Conservation (phyloP, 78 protist species). For the Dictyostelium brefeldianum region DNA sequence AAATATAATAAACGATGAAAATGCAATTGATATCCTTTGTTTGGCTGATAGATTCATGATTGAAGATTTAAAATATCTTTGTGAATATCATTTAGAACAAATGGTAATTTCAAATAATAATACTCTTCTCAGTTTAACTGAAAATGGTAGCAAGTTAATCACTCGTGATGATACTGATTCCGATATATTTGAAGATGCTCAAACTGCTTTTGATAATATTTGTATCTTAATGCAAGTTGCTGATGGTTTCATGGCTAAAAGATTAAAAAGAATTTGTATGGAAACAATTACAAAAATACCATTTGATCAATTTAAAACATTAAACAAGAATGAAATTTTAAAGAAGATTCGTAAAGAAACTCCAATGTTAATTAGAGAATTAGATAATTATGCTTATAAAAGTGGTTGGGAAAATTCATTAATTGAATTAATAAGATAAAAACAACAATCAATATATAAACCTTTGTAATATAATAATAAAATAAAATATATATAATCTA, state of each 20-base stretch:
- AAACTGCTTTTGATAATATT: constrained; percentile 62
- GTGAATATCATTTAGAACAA: constrained; percentile 69
- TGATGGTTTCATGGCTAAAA: constrained; percentile 46
- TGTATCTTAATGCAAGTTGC: constrained; percentile 65
- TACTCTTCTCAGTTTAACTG: neutral
- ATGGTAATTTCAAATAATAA: constrained; percentile 24
- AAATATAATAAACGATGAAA: constrained; percentile 47
- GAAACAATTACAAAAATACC: constrained; percentile 28
- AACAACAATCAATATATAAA: no score
- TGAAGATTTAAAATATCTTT: constrained; percentile 70
- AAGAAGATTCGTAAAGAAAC: constrained; percentile 22
- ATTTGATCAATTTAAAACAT: neutral
- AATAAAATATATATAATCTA: neutral
- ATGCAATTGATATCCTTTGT: constrained; percentile 73
- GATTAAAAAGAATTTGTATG: constrained; percentile 75
- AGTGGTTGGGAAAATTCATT: neutral
- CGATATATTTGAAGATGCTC: constrained; percentile 5
- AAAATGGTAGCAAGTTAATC: neutral
- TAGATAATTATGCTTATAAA: constrained; percentile 36
- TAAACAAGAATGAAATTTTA: constrained; percentile 32
- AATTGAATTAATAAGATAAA: constrained; percentile 14
- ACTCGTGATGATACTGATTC: no score
- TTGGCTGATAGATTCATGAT: constrained; percentile 83
- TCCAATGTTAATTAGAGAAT: constrained; percentile 50
- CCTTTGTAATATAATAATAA: neutral